Evolutionary conservation across 179 eudicot species (phyloP).

Genomic region (Corrigiola litoralis): DNA sequence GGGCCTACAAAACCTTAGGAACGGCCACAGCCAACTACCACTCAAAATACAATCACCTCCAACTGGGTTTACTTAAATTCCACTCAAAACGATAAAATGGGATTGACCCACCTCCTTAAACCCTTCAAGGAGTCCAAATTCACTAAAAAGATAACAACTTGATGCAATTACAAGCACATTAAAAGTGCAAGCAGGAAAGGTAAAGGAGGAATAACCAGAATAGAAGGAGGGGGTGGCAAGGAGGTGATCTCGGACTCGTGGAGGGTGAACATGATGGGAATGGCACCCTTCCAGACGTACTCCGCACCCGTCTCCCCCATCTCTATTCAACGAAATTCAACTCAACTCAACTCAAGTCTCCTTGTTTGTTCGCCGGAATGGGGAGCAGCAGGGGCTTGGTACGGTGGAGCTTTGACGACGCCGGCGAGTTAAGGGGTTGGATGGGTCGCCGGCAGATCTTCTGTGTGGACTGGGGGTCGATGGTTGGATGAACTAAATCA

Average conservation of each 20-base stretch:
- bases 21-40: background rate
- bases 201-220: constrained; percentile 39
- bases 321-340: no score
- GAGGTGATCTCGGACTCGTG: constrained; percentile 94
- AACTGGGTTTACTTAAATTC: background rate
- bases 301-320: no score
- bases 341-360: no score
- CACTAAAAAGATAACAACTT: background rate
- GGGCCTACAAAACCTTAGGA: background rate
- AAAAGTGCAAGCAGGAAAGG: constrained; percentile 2
- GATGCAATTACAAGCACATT: background rate
- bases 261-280: constrained; percentile 91
- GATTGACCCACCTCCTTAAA: no score
- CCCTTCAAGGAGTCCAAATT: background rate
- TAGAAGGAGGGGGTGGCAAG: constrained; percentile 75
- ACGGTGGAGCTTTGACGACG: no score
- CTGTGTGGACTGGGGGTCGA: no score
- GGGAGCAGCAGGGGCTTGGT: no score
- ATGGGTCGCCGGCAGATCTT: no score
- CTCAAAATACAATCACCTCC: background rate
- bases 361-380: no score
- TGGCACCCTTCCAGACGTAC: constrained; percentile 76
- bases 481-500: no score
- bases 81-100: no score
- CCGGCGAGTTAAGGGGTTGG: no score